Conservation (phyloP, 352 stramenopile genomes). For the Globisporangium echinulatum region DNA sequence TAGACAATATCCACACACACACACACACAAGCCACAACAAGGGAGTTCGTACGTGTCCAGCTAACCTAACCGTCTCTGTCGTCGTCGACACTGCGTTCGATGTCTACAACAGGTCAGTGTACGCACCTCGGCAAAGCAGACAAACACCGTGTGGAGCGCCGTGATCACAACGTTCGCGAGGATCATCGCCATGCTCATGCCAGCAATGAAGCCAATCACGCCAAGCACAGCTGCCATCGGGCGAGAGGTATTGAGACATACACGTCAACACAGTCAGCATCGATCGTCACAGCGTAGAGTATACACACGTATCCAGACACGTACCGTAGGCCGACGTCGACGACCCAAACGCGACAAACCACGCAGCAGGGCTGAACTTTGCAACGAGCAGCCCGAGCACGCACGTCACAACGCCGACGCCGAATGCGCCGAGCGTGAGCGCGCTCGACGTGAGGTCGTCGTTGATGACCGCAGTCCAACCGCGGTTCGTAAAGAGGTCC, state of each 20-base stretch:
- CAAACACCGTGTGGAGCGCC: conserved; percentile 81
- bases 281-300: background rate
- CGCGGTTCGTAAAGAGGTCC: conserved; percentile 79
- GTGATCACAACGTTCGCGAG: conserved; percentile 79
- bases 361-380: conserved; percentile 51
- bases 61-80: background rate
- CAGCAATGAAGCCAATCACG: conserved; percentile 71
- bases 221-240: conserved; percentile 29
- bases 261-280: no score
- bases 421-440: conserved; percentile 75
- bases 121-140: conserved; percentile 81
- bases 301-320: background rate
- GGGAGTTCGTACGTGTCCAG: no score
- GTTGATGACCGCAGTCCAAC: conserved; percentile 88
- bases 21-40: conserved; percentile 1
- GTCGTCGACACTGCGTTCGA: background rate
- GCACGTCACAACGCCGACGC: conserved; percentile 65
- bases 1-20: background rate
- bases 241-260: no score
- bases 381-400: conserved; percentile 62
- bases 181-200: conserved; percentile 79
- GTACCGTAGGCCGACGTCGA: conserved; percentile 37
- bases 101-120: background rate
- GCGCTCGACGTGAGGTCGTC: conserved; percentile 82
- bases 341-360: conserved; percentile 51